Evolutionary conservation across 1,139 yeast species (phyloP), one percentile per base, ranked within the genome.

Genomic region (Arxiozyma heterogenica): DNA sequence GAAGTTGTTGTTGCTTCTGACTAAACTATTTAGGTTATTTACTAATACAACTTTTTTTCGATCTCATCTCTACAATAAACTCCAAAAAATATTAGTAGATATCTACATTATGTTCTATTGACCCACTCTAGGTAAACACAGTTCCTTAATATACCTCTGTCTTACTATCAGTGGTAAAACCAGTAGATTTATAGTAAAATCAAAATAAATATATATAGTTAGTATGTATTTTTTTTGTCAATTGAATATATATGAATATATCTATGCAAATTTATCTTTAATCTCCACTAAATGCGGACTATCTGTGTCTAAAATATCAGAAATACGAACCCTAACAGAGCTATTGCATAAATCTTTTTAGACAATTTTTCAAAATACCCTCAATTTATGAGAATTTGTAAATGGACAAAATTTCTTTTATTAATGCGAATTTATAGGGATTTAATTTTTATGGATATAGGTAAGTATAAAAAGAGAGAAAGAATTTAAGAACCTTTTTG

Each of bases 1-100:
- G 81, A 78, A 71, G 81, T 78, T 65, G 77, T 73, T 60, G 73
- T 73, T 62, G 75, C 75, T 56, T 61, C 62, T 51, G 54, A 55
- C 58, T 57, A 57, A 55, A 52, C 44, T 53, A 44, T 49, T 27
- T 50, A 51, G 34, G 6, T 46, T 17, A 22, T 39, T 44, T 39
- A 20, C 39, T 34, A 48, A 49, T 21, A 48, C 21, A 25, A 42
- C 43, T 39, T 42, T 43, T 49, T 42, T n/a, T 38, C 44, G 6
- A 39, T 47, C 23, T 47, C 42, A 21, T 47, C 25, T 22, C 38
- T 27, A 23, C 18, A 41, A 22, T 47, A 39, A 46, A 21, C 41
- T 46, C 46, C 21, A 21, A 22, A 20, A 25, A 44, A 44, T 34
- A 23, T 22, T 42, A 41, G 43, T 30, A 23, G 48, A 25, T 43